Evolutionary conservation across 495 filamentous ascomycete species (phyloP).

Genomic region (Entonaema liquescens): DNA sequence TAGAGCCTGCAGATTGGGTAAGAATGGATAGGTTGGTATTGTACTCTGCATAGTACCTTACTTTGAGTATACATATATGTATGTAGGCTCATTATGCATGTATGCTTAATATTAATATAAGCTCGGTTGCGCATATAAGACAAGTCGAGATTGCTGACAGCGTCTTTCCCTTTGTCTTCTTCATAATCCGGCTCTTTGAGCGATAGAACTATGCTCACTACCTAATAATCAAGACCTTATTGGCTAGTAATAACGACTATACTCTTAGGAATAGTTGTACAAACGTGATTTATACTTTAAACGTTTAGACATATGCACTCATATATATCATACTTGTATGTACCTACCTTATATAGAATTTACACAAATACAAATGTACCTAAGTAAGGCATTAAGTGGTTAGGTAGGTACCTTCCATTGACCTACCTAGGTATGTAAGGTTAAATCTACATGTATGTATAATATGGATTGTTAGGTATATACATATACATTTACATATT

Average conservation of each 20-base stretch:
- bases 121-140: background rate
- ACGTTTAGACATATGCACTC: background rate
- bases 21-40: background rate
- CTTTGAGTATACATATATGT: background rate
- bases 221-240: background rate
- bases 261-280: background rate
- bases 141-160: background rate
- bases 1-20: background rate
- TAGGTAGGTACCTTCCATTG: too few relatives aligned
- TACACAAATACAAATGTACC: too few relatives aligned
- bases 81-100: background rate
- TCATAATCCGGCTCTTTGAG: background rate
- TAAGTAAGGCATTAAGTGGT: too few relatives aligned
- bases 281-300: background rate
- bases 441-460: too few relatives aligned
- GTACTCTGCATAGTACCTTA: background rate
- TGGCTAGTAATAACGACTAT: background rate
- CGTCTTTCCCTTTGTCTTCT: background rate
- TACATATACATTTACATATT: conserved; percentile 6
- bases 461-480: too few relatives aligned
- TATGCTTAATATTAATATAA: background rate
- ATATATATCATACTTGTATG: background rate
- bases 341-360: background rate
- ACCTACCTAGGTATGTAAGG: too few relatives aligned
- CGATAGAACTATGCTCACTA: background rate